Percentiles rank a stretch among this genome's conserved stretches.
Evolutionary conservation across 768 basidiomycete genomes (phyloP).

Genomic region (Russula sp.): DNA sequence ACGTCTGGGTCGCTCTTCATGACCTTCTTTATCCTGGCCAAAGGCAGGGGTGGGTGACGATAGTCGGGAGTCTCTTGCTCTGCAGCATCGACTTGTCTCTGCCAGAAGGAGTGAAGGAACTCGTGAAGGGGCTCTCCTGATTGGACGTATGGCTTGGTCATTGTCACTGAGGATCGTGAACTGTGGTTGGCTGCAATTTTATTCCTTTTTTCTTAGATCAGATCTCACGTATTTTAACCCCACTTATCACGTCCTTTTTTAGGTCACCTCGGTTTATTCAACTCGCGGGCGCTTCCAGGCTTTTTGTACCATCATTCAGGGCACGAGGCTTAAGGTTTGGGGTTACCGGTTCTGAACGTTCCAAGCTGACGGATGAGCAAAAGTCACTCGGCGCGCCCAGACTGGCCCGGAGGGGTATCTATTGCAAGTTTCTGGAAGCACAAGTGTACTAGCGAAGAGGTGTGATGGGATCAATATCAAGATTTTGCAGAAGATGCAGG

Average conservation of each 20-base stretch:
- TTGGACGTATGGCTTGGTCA: conserved; percentile 63
- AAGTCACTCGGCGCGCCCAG: neutral
- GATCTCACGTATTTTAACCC: conserved; percentile 9
- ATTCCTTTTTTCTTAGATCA: conserved; percentile 22
- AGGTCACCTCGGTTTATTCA: too few relatives aligned
- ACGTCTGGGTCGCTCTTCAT: conserved; percentile 99
- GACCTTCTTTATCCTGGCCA: conserved; percentile 97
- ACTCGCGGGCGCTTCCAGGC: too few relatives aligned
- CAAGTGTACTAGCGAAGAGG: too few relatives aligned
- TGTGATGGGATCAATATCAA: neutral
- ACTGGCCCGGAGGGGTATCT: neutral
- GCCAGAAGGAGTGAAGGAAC: conserved; percentile 88
- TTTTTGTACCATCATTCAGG: neutral
- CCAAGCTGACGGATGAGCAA: neutral
- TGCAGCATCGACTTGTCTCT: conserved; percentile 78
- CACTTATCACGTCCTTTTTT: too few relatives aligned
- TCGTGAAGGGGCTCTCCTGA: conserved; percentile 83
- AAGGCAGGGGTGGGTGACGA: conserved; percentile 80
- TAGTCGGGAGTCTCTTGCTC: conserved; percentile 89
- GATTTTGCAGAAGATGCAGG: neutral
- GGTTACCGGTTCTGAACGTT: neutral
- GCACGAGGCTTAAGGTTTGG: conserved; percentile 4
- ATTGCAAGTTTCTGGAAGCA: neutral
- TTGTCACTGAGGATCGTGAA: conserved; percentile 29
- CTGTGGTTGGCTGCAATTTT: conserved; percentile 24